phyloP scores from a whole-genome alignment of 306 rosid species.

The Biancaea sappan region DNA sequence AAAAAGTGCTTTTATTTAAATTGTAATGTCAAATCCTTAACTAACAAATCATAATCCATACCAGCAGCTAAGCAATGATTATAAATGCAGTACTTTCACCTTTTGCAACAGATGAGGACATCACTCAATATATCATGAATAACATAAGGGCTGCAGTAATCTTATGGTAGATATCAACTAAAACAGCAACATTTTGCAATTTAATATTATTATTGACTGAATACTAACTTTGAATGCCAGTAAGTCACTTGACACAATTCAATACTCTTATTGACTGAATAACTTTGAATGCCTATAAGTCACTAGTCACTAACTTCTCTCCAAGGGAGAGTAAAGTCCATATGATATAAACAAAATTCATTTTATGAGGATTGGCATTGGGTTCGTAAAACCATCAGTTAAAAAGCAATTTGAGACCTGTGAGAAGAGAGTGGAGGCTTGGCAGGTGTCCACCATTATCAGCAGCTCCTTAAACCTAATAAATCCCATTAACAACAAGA shows the following conservation, averaged over 20 bases:
- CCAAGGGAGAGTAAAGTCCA: neutral
- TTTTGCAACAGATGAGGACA: neutral
- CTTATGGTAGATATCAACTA: slow-evolving; percentile 14
- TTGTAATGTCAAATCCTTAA: neutral
- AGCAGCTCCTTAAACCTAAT: slow-evolving; percentile 96
- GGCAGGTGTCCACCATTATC: slow-evolving; percentile 98
- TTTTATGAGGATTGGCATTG: slow-evolving; percentile 17
- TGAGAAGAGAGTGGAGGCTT: slow-evolving; percentile 93
- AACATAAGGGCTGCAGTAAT: slow-evolving; percentile 15
- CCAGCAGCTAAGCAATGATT: neutral
- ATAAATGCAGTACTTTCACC: neutral
- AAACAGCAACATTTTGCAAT: neutral
- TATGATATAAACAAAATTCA: neutral
- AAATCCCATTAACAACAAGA: slow-evolving; percentile 29
- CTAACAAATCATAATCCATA: neutral
- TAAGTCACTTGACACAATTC: slow-evolving; percentile 13
- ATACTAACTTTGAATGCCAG: slow-evolving; percentile 7
- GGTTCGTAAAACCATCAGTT: slow-evolving; percentile 13
- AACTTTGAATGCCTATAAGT: slow-evolving; percentile 1
- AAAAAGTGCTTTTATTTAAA: neutral
- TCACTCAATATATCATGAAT: slow-evolving; percentile 20
- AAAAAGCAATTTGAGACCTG: slow-evolving; percentile 59
- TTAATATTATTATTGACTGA: neutral
- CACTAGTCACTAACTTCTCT: neutral
- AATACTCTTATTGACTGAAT: slow-evolving; percentile 7